A percentile compares a stretch with the other conserved stretches of the same genome.
Conservation (phyloP, 495 filamentous ascomycete species). For the Oleoguttula mirabilis region DNA sequence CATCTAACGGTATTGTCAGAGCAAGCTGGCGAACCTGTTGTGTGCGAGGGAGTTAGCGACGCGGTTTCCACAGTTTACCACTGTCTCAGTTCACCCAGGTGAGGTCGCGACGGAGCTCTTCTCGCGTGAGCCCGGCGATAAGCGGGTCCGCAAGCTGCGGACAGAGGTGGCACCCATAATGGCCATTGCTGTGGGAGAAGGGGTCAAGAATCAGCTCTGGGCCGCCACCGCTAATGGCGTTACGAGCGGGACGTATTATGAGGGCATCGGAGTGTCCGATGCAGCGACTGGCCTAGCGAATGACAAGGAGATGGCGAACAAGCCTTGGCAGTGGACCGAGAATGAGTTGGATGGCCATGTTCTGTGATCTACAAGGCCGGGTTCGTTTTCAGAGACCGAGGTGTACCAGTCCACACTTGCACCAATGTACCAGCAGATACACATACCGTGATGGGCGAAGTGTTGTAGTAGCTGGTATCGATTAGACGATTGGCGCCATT, state of each 20-base stretch:
- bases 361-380: too few species aligned
- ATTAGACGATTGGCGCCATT: too few species aligned
- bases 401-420: too few species aligned
- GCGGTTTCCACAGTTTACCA: constrained; percentile 34
- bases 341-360: too few species aligned
- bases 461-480: too few species aligned
- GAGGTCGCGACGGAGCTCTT: constrained; percentile 28
- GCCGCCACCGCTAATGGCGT: constrained; percentile 29
- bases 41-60: constrained; percentile 47
- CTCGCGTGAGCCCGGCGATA: background rate
- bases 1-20: constrained; percentile 47
- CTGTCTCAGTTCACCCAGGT: constrained; percentile 37
- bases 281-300: constrained; percentile 22
- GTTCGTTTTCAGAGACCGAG: too few species aligned
- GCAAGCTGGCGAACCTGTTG: constrained; percentile 60
- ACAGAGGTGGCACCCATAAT: background rate
- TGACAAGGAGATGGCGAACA: constrained; percentile 25
- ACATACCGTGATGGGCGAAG: too few species aligned
- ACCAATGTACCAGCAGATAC: too few species aligned
- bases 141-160: constrained; percentile 1
- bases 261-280: constrained; percentile 30
- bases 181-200: constrained; percentile 6
- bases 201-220: constrained; percentile 34
- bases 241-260: constrained; percentile 30
- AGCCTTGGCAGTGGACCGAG: constrained; percentile 38